Evolutionary conservation across 1,284 basidiomycete species (phyloP).

Genomic region (Melampsora occidentalis): DNA sequence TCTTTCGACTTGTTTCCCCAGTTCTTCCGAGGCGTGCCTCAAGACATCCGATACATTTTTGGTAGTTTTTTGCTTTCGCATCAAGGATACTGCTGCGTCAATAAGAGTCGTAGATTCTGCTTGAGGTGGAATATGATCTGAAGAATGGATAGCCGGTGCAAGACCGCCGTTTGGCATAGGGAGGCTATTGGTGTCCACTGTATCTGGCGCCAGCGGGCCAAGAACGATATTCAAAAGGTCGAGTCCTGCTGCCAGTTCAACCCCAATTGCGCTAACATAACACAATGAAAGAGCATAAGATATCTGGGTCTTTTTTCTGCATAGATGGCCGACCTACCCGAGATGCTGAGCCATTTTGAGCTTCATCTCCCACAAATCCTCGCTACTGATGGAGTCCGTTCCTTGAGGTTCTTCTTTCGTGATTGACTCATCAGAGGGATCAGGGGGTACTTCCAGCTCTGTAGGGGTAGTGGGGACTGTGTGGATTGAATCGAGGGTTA

Average conservation of each 20-base stretch:
- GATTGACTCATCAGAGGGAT: not conserved
- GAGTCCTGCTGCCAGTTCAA: conserved; percentile 37
- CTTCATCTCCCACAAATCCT: conserved; percentile 42
- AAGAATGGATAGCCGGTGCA: conserved; percentile 25
- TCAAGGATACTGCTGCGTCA: conserved; percentile 25
- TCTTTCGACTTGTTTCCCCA: conserved; percentile 17
- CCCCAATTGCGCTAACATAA: conserved; percentile 23
- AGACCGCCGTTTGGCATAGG: conserved; percentile 32
- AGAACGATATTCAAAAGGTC: conserved; percentile 39
- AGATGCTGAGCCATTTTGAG: conserved; percentile 39
- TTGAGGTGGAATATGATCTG: conserved; percentile 25
- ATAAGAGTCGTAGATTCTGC: conserved; percentile 34
- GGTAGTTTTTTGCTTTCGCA: conserved; percentile 34
- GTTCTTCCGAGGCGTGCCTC: conserved; percentile 15
- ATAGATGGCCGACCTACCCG: not conserved
- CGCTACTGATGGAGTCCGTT: conserved; percentile 20
- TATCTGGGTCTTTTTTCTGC: not conserved
- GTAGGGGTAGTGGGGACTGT: not conserved
- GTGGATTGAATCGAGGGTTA: conserved; percentile 28
- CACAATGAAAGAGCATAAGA: not conserved
- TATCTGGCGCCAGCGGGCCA: conserved; percentile 32
- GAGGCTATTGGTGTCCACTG: conserved; percentile 33
- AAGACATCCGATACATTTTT: conserved; percentile 19
- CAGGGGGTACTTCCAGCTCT: not conserved
- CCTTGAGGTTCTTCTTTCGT: not conserved